These are phyloP conservation scores for Edaphochlamys debaryana DNA, from an alignment of 139 green algal genomes.

Conservation along the genomic window DNA sequence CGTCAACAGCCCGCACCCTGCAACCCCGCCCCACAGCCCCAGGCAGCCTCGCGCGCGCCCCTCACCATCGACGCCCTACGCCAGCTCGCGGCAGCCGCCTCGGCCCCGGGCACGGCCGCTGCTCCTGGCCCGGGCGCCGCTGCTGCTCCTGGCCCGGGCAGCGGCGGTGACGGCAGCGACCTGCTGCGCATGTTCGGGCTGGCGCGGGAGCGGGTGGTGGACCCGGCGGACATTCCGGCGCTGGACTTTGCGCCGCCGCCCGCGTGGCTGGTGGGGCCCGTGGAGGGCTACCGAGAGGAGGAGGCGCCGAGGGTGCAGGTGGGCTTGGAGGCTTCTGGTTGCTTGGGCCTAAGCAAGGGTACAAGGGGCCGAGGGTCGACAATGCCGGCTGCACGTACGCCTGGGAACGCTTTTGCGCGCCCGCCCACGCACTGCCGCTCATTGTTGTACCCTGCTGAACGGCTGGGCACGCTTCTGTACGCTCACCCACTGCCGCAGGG, in stretches of 20 bases:
- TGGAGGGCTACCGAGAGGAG: no score
- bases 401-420: no score
- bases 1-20: background rate
- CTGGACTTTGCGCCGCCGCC: background rate
- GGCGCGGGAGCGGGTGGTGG: background rate
- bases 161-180: background rate
- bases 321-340: no score
- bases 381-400: no score
- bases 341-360: no score
- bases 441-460: no score
- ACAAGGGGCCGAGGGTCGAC: no score
- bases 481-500: no score
- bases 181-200: constrained; percentile 12
- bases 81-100: background rate
- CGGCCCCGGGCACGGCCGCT: background rate
- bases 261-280: background rate
- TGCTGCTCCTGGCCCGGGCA: background rate
- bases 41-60: background rate
- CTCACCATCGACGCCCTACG: background rate
- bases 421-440: no score
- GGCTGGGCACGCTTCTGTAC: no score
- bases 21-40: background rate
- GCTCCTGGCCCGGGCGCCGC: background rate
- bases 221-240: background rate
- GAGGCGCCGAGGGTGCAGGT: no score